Percentiles rank a stretch among this genome's conserved stretches.
Evolutionary conservation across 768 basidiomycete genomes (phyloP).

Genomic region (Trichaptum fuscoviolaceum): DNA sequence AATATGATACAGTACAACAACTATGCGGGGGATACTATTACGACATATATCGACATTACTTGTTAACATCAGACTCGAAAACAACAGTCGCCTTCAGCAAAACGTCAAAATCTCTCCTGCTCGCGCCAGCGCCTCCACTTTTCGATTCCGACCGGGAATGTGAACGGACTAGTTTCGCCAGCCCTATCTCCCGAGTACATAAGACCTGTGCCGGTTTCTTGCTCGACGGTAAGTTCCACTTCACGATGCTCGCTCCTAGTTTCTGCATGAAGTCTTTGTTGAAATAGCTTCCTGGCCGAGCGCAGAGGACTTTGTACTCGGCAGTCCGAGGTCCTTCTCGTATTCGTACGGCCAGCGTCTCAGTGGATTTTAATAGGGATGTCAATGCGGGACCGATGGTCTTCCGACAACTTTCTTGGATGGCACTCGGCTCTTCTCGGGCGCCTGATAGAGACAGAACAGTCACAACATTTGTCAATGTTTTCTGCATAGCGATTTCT

Average conservation of each 20-base stretch:
- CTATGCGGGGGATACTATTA: neutral
- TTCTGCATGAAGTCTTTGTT: neutral
- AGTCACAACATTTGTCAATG: neutral
- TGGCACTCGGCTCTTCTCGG: neutral
- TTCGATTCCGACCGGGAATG: neutral
- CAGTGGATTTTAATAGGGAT: neutral
- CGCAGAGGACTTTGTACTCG: neutral
- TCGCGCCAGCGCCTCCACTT: neutral
- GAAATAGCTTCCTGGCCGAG: neutral
- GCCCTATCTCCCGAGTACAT: neutral
- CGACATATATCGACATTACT: neutral
- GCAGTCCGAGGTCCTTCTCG: neutral
- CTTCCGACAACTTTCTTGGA: neutral
- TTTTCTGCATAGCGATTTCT: neutral
- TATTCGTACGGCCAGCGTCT: neutral
- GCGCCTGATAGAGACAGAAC: neutral
- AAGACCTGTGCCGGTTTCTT: neutral
- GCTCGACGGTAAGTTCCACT: neutral
- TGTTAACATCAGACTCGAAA: neutral
- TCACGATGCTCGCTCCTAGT: neutral
- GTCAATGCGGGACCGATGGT: neutral
- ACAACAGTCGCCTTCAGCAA: neutral
- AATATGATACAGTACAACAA: neutral
- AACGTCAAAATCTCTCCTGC: neutral
- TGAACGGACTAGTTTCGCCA: neutral